Percentiles rank a stretch among this genome's conserved stretches.
Conservation (phyloP, 768 basidiomycete species). For the Tylopilus sp. region DNA sequence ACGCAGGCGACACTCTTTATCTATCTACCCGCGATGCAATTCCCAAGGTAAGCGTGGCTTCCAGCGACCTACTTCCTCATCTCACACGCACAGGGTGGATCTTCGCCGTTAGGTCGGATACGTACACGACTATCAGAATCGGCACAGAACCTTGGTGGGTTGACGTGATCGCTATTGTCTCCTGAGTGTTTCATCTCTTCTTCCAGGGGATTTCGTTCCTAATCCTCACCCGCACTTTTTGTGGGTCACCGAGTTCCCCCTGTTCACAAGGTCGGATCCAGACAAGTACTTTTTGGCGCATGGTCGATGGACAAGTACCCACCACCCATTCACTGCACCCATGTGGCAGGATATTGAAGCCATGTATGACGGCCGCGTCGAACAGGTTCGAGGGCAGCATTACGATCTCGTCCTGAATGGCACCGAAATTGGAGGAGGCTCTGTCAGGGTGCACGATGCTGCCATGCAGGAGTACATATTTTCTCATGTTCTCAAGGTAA, state of each 20-base stretch:
- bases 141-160: conserved; percentile 60
- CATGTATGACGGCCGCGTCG: conserved; percentile 67
- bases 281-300: conserved; percentile 86
- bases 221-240: conserved; percentile 72
- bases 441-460: conserved; percentile 89
- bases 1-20: conserved; percentile 55
- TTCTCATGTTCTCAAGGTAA: conserved; percentile 69
- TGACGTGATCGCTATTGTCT: conserved; percentile 8
- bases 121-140: conserved; percentile 64
- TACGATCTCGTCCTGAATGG: conserved; percentile 96
- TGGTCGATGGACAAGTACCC: conserved; percentile 88
- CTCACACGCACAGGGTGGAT: conserved; percentile 65
- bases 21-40: conserved; percentile 47
- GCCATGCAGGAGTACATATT: conserved; percentile 84
- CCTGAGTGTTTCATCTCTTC: conserved; percentile 10
- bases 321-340: conserved; percentile 96
- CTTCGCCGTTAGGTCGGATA: conserved; percentile 73
- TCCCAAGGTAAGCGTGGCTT: conserved; percentile 45
- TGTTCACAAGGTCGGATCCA: conserved; percentile 81
- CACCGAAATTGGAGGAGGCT: conserved; percentile 90
- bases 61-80: conserved; percentile 2
- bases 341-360: conserved; percentile 85
- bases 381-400: conserved; percentile 85
- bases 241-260: conserved; percentile 95
- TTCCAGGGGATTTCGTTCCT: conserved; percentile 54